Percentiles rank a stretch among this genome's conserved stretches.
phyloP scores from a whole-genome alignment of 805 yeast genomes.

The Candida germanica region DNA sequence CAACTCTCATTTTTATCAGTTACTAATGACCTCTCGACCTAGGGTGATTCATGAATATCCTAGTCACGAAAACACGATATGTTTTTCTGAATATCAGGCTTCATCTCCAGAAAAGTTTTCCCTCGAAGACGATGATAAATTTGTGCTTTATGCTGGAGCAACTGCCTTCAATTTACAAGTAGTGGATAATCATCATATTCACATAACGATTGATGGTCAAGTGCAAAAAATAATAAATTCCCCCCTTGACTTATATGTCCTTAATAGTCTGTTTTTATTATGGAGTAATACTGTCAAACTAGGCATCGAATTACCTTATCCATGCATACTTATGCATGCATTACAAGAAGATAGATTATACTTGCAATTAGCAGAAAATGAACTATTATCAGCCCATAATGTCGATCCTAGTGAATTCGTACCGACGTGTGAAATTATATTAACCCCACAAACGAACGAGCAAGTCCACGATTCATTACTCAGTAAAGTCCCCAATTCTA shows the following conservation, averaged over 20 bases:
- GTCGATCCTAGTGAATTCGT: slow-evolving; percentile 1
- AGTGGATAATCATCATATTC: slow-evolving; percentile 13
- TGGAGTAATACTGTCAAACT: slow-evolving; percentile 21
- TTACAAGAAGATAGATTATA: slow-evolving; percentile 21
- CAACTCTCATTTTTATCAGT: background rate
- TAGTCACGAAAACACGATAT: slow-evolving; percentile 40
- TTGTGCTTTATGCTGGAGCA: slow-evolving; percentile 42
- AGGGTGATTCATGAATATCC: slow-evolving; percentile 23
- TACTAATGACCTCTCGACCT: slow-evolving; percentile 5
- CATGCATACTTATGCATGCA: slow-evolving; percentile 31
- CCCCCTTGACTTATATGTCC: slow-evolving; percentile 24
- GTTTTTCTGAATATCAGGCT: slow-evolving; percentile 27
- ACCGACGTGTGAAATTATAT: slow-evolving; percentile 3
- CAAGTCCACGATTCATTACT: background rate
- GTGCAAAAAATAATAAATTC: background rate
- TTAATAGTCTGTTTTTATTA: slow-evolving; percentile 31
- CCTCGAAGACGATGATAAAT: slow-evolving; percentile 33
- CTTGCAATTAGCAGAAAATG: slow-evolving; percentile 29
- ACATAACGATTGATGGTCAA: slow-evolving; percentile 3
- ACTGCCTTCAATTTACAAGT: slow-evolving; percentile 12
- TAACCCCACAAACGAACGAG: background rate
- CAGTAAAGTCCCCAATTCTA: slow-evolving; percentile 4
- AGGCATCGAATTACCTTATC: slow-evolving; percentile 37
- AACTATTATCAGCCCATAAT: slow-evolving; percentile 7
- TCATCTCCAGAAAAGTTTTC: slow-evolving; percentile 40